Base-by-base conservation (phyloP, 306 rosid genomes). In the Vachellia collinsii region DNA sequence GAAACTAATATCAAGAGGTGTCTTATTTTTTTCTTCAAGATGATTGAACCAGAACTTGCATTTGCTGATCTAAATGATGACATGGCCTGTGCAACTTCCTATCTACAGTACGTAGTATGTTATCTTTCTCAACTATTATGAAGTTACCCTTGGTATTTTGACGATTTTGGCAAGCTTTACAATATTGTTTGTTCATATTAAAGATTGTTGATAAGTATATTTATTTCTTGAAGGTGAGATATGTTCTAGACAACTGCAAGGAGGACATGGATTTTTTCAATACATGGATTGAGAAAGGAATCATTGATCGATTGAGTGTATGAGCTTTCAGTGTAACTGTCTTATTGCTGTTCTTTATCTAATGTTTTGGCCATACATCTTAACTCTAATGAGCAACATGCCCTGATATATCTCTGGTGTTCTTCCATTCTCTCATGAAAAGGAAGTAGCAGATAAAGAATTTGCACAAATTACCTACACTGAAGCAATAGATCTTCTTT, bases 31-130 rank as follows among this genome's bases (percentile, higher is more conserved):
- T 38, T 80, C 71, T 77, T 83, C 71, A 79, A 94, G 99, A 95
- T 95, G 99, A 93, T 95, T 85, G 98, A 95, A 70, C 97, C 99
- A 0, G 99, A 95, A 88, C 98, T 95, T 82, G 97, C 99, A 67
- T 95, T 95, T 86, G 98, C 99, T 81, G 98, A 95, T 87, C 93
- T 95, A 65, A 78, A 91, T 70, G 99, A 95, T 68, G 98, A 95
- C 89, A 93, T 93, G 97, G 94, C 98, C 78, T 95, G 97, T 85
- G 99, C 98, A 80, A 88, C 98, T 88, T 94, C 99, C 83, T 95
- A 93, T 93, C 97, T 93, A 83, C 97, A 93, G 92, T 95, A 87
- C 11, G 98, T 95, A 87, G 99, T 95, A 95, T 75, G 98, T 89
- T 87, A 73, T 83, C 85, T 83, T 84, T 78, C 85, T 72, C 76